phyloP scores from a whole-genome alignment of 768 basidiomycete genomes.

The Mycena venus region DNA sequence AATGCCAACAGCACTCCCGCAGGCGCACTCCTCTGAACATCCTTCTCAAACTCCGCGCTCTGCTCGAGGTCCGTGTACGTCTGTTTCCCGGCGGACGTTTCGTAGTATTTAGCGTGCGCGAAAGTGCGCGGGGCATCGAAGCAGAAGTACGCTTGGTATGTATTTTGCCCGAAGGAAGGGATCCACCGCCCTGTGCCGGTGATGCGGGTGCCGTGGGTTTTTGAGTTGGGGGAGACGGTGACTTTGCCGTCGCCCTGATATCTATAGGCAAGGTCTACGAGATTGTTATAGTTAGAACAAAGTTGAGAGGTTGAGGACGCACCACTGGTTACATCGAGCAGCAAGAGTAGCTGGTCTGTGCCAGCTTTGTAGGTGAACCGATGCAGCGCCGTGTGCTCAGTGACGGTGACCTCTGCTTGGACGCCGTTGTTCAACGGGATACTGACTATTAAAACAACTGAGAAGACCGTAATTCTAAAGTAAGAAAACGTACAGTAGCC shows the following conservation, averaged over 20 bases:
- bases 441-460: conserved; percentile 9
- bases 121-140: conserved; percentile 15
- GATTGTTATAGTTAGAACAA: background rate
- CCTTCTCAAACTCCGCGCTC: background rate
- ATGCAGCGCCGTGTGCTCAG: conserved; percentile 57
- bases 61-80: background rate
- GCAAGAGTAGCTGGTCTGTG: conserved; percentile 44
- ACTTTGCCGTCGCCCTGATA: conserved; percentile 3
- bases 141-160: conserved; percentile 23
- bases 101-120: conserved; percentile 15
- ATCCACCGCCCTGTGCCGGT: conserved; percentile 21
- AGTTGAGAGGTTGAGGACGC: background rate
- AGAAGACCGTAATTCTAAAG: background rate
- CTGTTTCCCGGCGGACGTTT: background rate
- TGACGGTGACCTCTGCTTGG: conserved; percentile 59
- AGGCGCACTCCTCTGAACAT: background rate
- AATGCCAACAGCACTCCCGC: conserved; percentile 33
- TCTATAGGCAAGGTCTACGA: conserved; percentile 16
- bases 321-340: conserved; percentile 25
- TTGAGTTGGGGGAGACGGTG: background rate
- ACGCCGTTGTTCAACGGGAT: conserved; percentile 54
- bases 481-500: conserved; percentile 25
- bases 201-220: conserved; percentile 18
- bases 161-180: conserved; percentile 24
- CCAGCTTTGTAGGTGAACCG: conserved; percentile 58